Evolutionary conservation across 148 eudicot genomes (phyloP).

Genomic region (Arbutus unedo): DNA sequence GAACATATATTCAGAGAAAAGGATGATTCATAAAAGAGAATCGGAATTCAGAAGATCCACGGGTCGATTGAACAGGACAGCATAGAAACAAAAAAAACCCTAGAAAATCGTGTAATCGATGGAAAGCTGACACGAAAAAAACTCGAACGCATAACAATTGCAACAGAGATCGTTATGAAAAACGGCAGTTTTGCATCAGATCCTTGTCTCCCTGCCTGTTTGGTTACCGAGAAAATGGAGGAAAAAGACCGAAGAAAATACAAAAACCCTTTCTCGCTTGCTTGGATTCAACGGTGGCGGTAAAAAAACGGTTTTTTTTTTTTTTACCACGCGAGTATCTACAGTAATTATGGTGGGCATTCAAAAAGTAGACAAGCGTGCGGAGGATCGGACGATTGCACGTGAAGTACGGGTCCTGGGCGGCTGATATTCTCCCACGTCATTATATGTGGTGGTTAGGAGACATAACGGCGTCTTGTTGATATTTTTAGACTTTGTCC

Average conservation of each 20-base stretch:
- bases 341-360: conserved; percentile 20
- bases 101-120: conserved; percentile 8
- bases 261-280: background rate
- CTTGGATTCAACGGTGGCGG: too few relatives aligned
- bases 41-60: conserved; percentile 2
- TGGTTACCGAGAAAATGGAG: conserved; percentile 9
- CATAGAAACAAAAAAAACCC: conserved; percentile 14
- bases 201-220: background rate
- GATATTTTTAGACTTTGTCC: background rate
- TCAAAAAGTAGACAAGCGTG: conserved; percentile 9
- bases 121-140: conserved; percentile 21
- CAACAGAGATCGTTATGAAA: background rate
- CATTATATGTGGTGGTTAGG: conserved; percentile 19
- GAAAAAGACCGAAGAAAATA: background rate
- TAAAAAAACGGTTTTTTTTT: background rate
- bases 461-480: conserved; percentile 20
- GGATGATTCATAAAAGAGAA: background rate
- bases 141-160: conserved; percentile 9
- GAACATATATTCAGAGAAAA: background rate
- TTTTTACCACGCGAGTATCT: conserved; percentile 17
- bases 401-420: background rate
- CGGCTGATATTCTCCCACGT: conserved; percentile 15
- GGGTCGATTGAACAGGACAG: conserved; percentile 16
- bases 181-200: conserved; percentile 14
- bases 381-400: conserved; percentile 10